Evolutionary conservation across 2,329 filamentous ascomycete species (phyloP).

Genomic region (Fusarium multiceps): DNA sequence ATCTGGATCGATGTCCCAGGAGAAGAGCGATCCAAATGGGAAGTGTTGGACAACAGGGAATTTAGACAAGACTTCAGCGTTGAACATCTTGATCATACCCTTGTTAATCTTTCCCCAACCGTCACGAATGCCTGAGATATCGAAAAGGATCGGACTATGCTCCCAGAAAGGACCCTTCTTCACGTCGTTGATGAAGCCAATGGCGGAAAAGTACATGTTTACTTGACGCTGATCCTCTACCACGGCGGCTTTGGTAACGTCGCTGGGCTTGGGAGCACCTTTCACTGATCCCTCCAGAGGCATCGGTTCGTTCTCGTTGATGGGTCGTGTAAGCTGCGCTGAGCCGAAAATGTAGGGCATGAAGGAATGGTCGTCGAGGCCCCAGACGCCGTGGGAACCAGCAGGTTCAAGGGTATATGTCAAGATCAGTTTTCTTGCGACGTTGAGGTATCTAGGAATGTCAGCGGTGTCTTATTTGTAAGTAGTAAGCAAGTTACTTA

Average conservation of each 20-base stretch:
- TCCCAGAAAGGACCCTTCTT: conserved; percentile 98
- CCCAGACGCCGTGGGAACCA: conserved; percentile 97
- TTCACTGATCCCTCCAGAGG: conserved; percentile 82
- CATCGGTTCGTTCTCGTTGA: conserved; percentile 70
- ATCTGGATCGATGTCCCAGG: conserved; percentile 76
- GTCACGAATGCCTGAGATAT: conserved; percentile 89
- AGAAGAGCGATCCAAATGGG: conserved; percentile 82
- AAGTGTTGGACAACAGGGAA: conserved; percentile 99
- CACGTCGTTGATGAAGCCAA: conserved; percentile 97
- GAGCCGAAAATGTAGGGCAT: conserved; percentile 95
- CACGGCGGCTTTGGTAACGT: conserved; percentile 72
- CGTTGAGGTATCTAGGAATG: conserved; percentile 73
- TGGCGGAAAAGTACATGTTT: conserved; percentile 94
- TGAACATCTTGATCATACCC: conserved; percentile 99
- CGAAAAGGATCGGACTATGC: conserved; percentile 92
- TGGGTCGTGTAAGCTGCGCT: conserved; percentile 84
- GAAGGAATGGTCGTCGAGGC: conserved; percentile 97
- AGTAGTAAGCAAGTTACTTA: conserved; percentile 58
- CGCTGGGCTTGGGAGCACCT: conserved; percentile 76
- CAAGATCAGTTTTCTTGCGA: conserved; percentile 84
- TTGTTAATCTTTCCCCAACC: conserved; percentile 99
- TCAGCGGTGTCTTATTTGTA: neutral
- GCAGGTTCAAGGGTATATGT: conserved; percentile 95
- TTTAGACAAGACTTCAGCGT: conserved; percentile 94
- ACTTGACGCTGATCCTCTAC: conserved; percentile 73